phyloP scores from a whole-genome alignment of 176 grass and related monocot species.

The Musa acuminata region DNA sequence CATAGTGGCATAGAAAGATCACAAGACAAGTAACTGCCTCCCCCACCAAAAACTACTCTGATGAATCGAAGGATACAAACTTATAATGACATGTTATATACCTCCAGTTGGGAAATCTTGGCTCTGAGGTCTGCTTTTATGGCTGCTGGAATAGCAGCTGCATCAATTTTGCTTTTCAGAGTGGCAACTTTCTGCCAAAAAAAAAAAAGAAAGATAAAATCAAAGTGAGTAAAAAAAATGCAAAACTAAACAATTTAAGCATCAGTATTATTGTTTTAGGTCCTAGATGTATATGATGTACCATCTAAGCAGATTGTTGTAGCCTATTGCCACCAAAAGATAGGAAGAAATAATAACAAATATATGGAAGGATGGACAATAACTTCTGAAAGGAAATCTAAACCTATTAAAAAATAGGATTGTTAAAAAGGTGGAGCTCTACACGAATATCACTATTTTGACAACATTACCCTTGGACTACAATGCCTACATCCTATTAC shows the following conservation, averaged over 20 bases:
- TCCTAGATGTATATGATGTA: background rate
- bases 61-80: too few relatives aligned
- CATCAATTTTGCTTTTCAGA: conserved; percentile 65
- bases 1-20: conserved; percentile 11
- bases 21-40: background rate
- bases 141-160: conserved; percentile 67
- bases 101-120: conserved; percentile 70
- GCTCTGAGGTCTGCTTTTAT: conserved; percentile 78
- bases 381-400: too few relatives aligned
- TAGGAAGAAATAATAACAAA: background rate
- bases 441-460: too few relatives aligned
- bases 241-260: background rate
- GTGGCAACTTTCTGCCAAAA: conserved; percentile 77
- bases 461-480: too few relatives aligned
- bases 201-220: background rate
- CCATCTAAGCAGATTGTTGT: background rate
- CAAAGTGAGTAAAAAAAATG: background rate
- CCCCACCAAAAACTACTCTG: too few relatives aligned
- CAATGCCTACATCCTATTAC: too few relatives aligned
- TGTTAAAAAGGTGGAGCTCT: too few relatives aligned
- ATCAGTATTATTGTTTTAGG: background rate
- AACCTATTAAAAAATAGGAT: too few relatives aligned
- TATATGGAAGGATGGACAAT: background rate
- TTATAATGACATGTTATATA: conserved; percentile 7
- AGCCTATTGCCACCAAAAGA: background rate